phyloP scores from a whole-genome alignment of 345 rosid genomes.

The Populus davidiana region DNA sequence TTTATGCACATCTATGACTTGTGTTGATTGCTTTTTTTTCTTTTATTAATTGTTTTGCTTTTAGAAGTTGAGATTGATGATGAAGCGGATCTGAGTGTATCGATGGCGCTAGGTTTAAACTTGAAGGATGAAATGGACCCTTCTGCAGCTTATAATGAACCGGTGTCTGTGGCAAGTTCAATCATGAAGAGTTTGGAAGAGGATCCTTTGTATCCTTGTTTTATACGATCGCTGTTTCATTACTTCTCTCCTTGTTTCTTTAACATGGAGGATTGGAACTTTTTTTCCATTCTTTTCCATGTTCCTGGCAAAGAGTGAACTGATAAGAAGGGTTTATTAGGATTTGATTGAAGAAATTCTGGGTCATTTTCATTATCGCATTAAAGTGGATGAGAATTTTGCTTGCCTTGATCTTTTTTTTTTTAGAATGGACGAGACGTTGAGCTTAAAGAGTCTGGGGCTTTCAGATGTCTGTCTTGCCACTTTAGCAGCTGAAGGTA shows the following conservation, averaged over 20 bases:
- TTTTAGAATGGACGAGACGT: constrained; percentile 57
- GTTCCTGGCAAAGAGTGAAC: not conserved
- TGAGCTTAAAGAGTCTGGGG: constrained; percentile 70
- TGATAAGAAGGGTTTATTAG: no score
- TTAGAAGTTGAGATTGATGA: constrained; percentile 46
- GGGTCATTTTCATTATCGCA: not conserved
- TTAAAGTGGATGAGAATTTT: not conserved
- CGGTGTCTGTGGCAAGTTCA: constrained; percentile 20
- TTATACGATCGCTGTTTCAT: not conserved
- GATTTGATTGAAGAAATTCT: no score
- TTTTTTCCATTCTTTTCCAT: no score
- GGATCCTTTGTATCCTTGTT: constrained; percentile 71
- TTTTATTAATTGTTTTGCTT: not conserved
- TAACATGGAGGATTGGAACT: no score
- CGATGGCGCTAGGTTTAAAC: constrained; percentile 16
- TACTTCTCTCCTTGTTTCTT: not conserved
- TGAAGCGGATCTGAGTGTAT: constrained; percentile 17
- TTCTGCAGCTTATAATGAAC: constrained; percentile 13
- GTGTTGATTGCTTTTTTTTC: not conserved
- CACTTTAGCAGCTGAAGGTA: constrained; percentile 52
- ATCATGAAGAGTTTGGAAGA: constrained; percentile 46
- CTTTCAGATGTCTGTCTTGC: constrained; percentile 84
- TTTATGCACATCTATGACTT: no score
- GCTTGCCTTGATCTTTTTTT: constrained; percentile 26
- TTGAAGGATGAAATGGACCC: constrained; percentile 29